Base-by-base conservation (phyloP, 805 yeast species). In the Brettanomyces custersianus region DNA sequence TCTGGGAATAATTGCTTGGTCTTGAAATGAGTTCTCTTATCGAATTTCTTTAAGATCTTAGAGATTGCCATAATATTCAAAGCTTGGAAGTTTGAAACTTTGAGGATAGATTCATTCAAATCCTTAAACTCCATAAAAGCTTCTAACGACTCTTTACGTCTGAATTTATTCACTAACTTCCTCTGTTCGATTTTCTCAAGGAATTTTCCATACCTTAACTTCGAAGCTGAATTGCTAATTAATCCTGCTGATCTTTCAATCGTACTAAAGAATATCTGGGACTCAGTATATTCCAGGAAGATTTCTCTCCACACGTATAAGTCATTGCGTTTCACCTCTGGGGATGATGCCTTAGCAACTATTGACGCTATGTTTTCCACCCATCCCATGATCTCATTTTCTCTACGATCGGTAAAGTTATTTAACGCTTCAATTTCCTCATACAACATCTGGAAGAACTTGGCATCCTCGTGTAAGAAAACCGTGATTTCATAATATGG, bases 1-100 rank as follows among this genome's bases (percentile, higher is more conserved):
- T 43, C 44, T 2, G 80, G 78, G 45, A 74, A 70, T 30, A 58
- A 48, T 4, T 55, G 39, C 27, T 69, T 63, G 0, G 77, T 62
- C 21, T 67, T 64, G 20, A 80, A 56, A 5, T 72, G 58, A 1
- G 90, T 81, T 46, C 74, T 79, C 51, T 81, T 81, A 46, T 82
- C 87, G 46, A 82, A 81, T 50, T 81, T 81, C 51, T 81, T 80
- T 49, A 80, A 61, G 41, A 81, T 81, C 53, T 81, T 81, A 13
- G 68, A 58, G 27, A 79, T 66, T 0, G 90, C 90, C 29, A 72
- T 65, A 23, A 70, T 61, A 54, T 81, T 81, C 40, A 80, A 63
- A 7, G 70, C 60, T 47, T 77, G 81, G 49, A 74, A 81, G 42
- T 73, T 71, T 21, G 76, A 62, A 9, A 74, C 66, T 47, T 72